Conservation (phyloP, 2,329 filamentous ascomycete species). For the Tolypocladium tundrense region DNA sequence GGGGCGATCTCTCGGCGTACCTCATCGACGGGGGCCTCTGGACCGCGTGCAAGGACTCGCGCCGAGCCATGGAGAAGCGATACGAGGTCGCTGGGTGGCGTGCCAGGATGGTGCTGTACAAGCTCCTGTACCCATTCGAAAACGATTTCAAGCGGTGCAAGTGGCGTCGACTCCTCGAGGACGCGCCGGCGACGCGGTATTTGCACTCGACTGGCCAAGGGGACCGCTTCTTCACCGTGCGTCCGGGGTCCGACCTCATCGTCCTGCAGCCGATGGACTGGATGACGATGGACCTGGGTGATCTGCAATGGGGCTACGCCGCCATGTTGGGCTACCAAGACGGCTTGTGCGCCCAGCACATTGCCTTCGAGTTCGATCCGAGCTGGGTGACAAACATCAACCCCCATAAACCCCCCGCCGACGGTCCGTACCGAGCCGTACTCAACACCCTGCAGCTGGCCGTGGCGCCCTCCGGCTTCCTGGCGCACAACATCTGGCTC, state of each 20-base stretch:
- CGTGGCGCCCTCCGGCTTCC: too few relatives aligned
- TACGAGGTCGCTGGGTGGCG: background rate
- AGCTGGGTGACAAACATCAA: background rate
- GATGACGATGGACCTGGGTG: too few relatives aligned
- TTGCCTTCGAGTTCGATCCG: background rate
- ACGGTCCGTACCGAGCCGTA: too few relatives aligned
- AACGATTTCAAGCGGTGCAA: background rate
- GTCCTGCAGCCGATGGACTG: background rate
- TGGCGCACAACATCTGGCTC: background rate
- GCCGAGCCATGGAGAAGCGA: background rate
- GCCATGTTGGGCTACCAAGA: too few relatives aligned
- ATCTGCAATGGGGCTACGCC: too few relatives aligned
- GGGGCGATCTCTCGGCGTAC: background rate
- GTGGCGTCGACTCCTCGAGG: too few relatives aligned
- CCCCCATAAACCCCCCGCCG: too few relatives aligned
- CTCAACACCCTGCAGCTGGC: too few relatives aligned
- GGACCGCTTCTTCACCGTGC: background rate
- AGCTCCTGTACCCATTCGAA: background rate
- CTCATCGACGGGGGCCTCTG: background rate
- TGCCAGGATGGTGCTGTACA: background rate
- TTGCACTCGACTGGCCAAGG: too few relatives aligned
- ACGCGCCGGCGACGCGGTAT: too few relatives aligned
- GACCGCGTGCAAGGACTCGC: background rate
- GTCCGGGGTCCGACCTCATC: background rate
- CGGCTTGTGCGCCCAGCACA: background rate